Evolutionary conservation across 768 basidiomycete genomes (phyloP).

Genomic region (Auricularia cornea): DNA sequence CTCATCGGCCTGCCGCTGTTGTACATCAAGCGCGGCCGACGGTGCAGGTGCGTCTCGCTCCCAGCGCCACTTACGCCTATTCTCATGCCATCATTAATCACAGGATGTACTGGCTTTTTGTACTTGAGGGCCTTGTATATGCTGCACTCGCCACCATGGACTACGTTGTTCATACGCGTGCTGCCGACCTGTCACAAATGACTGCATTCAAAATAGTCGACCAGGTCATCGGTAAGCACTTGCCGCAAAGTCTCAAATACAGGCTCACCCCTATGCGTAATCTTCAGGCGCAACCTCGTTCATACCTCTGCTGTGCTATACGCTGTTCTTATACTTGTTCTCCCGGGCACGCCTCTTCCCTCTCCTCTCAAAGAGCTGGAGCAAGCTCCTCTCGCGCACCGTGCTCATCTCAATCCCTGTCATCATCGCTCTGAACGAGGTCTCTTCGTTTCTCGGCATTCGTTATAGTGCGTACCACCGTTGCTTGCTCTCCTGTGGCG

Average conservation of each 20-base stretch:
- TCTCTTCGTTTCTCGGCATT: constrained; percentile 58
- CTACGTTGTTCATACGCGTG: constrained; percentile 46
- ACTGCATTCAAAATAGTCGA: constrained; percentile 46
- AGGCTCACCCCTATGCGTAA: background rate
- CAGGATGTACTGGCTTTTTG: constrained; percentile 52
- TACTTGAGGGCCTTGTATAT: constrained; percentile 54
- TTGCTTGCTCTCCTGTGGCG: too few species aligned
- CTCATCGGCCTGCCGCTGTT: constrained; percentile 49
- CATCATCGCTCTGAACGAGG: constrained; percentile 45
- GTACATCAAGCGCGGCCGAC: constrained; percentile 37
- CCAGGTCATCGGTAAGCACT: constrained; percentile 48
- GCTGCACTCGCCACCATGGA: constrained; percentile 53
- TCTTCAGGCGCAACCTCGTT: constrained; percentile 45
- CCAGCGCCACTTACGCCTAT: background rate
- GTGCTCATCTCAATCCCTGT: constrained; percentile 49
- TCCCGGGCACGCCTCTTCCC: constrained; percentile 43
- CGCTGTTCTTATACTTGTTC: constrained; percentile 52
- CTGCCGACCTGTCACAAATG: constrained; percentile 40
- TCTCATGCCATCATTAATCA: background rate
- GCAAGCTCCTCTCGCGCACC: constrained; percentile 33
- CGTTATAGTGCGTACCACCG: constrained; percentile 37
- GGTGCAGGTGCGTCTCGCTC: constrained; percentile 36
- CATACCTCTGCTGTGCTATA: constrained; percentile 57
- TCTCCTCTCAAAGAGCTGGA: constrained; percentile 43
- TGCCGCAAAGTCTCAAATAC: background rate